Percentiles rank a stretch among this genome's conserved stretches.
phyloP scores from a whole-genome alignment of 1,139 yeast genomes.

The Candida gigantensis region DNA sequence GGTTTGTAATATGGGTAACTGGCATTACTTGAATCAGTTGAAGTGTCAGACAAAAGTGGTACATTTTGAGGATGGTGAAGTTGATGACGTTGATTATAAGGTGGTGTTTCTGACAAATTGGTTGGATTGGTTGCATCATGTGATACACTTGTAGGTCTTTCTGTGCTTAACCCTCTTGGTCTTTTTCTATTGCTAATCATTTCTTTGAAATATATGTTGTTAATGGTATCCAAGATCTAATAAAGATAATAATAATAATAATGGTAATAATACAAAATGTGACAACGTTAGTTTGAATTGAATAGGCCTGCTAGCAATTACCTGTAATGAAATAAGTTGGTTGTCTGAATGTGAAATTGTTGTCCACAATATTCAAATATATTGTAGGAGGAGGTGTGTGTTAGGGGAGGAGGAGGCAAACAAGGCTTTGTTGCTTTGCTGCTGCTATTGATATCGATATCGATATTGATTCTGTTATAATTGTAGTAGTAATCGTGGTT shows the following conservation, averaged over 20 bases:
- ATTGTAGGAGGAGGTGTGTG: too few relatives aligned
- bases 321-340: background rate
- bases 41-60: constrained; percentile 4
- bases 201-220: too few relatives aligned
- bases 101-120: constrained; percentile 5
- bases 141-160: constrained; percentile 28
- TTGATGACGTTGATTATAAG: constrained; percentile 2
- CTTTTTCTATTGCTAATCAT: constrained; percentile 43
- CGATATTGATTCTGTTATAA: too few relatives aligned
- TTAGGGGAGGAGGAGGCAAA: too few relatives aligned
- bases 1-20: constrained; percentile 6
- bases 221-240: background rate
- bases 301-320: constrained; percentile 1
- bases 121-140: constrained; percentile 24
- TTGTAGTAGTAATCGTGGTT: too few relatives aligned
- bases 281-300: background rate
- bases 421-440: too few relatives aligned
- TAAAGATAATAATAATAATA: background rate
- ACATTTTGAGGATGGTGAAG: constrained; percentile 5
- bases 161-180: constrained; percentile 41
- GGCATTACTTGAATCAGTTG: constrained; percentile 6
- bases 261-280: background rate
- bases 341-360: background rate
- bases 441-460: too few relatives aligned
- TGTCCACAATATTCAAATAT: too few relatives aligned